A percentile compares a stretch with the other conserved stretches of the same genome.
phyloP scores from a whole-genome alignment of 208 protist genomes.

The Lotmaria passim region DNA sequence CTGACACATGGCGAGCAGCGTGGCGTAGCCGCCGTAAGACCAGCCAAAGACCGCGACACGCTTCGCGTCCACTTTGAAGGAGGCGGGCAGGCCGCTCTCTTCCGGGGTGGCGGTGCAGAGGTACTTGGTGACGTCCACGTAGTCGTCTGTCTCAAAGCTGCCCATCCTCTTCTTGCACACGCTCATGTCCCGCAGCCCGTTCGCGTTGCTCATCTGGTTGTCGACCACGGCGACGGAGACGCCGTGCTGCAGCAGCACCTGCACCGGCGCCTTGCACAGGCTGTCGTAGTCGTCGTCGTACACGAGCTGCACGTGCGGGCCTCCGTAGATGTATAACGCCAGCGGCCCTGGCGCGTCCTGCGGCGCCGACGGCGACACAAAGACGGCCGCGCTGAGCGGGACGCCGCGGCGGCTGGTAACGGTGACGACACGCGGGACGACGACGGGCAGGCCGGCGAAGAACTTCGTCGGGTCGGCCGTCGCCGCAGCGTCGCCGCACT shows the following conservation, averaged over 20 bases:
- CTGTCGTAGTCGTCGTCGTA: constrained; percentile 65
- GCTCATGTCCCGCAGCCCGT: constrained; percentile 72
- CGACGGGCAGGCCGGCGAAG: constrained; percentile 37
- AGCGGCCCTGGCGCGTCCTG: constrained; percentile 46
- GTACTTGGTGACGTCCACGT: constrained; percentile 67
- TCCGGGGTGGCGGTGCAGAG: constrained; percentile 35
- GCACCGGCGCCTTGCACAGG: constrained; percentile 49
- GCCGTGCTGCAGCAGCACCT: constrained; percentile 72
- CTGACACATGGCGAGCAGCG: constrained; percentile 86
- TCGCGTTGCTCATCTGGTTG: constrained; percentile 87
- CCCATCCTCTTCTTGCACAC: constrained; percentile 91
- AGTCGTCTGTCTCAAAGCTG: constrained; percentile 84
- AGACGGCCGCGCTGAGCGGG: constrained; percentile 71
- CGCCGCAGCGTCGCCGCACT: constrained; percentile 2
- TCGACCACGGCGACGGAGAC: constrained; percentile 84
- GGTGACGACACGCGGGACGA: constrained; percentile 56
- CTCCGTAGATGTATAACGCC: constrained; percentile 85
- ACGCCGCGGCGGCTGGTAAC: constrained; percentile 74
- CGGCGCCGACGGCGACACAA: constrained; percentile 43
- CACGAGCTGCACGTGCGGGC: constrained; percentile 89
- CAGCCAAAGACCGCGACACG: constrained; percentile 89
- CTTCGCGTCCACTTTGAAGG: constrained; percentile 61
- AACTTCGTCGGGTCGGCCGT: constrained; percentile 14
- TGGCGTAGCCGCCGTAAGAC: constrained; percentile 91
- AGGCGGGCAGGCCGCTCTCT: constrained; percentile 28